Percentiles rank a stretch among this genome's conserved stretches.
Evolutionary conservation across 495 filamentous ascomycete genomes (phyloP).

Genomic region (Penicillium paxilli): DNA sequence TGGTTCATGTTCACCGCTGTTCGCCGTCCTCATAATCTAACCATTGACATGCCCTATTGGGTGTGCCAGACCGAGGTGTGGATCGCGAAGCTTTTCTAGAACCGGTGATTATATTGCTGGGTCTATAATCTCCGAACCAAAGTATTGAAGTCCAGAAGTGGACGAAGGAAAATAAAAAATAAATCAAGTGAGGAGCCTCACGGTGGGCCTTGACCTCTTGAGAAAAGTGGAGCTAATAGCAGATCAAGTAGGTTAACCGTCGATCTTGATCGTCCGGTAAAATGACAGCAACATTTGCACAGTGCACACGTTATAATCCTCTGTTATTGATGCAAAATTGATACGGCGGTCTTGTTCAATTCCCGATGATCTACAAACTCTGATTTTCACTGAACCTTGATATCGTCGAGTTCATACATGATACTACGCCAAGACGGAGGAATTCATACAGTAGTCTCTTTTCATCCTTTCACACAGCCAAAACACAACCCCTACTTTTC

Average conservation of each 20-base stretch:
- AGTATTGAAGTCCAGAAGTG: not conserved
- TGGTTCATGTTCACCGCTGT: not conserved
- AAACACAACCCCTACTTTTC: not conserved
- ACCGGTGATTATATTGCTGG: not conserved
- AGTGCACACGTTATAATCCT: not conserved
- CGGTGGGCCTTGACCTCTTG: not conserved
- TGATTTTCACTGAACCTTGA: not conserved
- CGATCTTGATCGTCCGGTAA: constrained; percentile 7
- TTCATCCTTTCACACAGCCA: not conserved
- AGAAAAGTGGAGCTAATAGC: not conserved
- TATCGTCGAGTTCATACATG: not conserved
- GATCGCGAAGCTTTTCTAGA: not conserved
- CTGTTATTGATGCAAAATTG: constrained; percentile 11
- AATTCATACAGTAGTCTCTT: constrained; percentile 7
- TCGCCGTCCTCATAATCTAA: not conserved
- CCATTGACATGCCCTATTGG: not conserved
- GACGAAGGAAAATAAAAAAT: not conserved
- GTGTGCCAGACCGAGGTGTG: not conserved
- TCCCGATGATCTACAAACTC: constrained; percentile 7
- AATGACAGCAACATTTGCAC: constrained; percentile 1
- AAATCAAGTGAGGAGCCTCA: not conserved
- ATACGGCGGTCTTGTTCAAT: not conserved
- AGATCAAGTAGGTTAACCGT: not conserved
- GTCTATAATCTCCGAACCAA: constrained; percentile 1
- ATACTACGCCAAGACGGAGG: constrained; percentile 13